Conservation (phyloP, 163 green algal species). For the Dunaliella salina region DNA sequence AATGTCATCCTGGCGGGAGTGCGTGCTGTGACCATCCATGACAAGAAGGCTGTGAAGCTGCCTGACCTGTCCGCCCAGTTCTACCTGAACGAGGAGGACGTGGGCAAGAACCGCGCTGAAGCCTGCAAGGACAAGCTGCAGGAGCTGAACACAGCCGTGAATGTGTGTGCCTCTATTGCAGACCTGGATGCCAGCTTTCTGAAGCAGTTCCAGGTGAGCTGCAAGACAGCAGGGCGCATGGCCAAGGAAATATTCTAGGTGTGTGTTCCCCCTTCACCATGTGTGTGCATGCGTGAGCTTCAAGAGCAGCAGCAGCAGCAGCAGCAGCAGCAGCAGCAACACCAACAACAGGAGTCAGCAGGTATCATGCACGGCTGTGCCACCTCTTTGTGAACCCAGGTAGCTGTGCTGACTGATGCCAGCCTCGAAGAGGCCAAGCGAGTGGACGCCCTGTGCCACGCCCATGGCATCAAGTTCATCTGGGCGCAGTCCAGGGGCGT, state of each 20-base stretch:
- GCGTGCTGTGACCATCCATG: slow-evolving; percentile 84
- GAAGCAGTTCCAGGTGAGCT: slow-evolving; percentile 68
- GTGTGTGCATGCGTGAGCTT: background rate
- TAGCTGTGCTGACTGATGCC: slow-evolving; percentile 75
- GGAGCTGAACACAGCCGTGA: slow-evolving; percentile 92
- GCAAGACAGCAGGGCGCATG: too few species aligned
- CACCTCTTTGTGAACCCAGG: slow-evolving; percentile 40
- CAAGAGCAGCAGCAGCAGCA: too few species aligned
- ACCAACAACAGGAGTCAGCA: too few species aligned
- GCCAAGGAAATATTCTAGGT: too few species aligned
- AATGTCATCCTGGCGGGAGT: slow-evolving; percentile 97
- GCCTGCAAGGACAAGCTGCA: slow-evolving; percentile 85
- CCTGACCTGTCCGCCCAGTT: slow-evolving; percentile 89
- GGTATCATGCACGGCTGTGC: background rate
- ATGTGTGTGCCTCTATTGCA: slow-evolving; percentile 50
- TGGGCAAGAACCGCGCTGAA: slow-evolving; percentile 84
- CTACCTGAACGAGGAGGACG: slow-evolving; percentile 85
- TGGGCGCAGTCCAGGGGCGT: slow-evolving; percentile 77
- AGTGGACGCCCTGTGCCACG: slow-evolving; percentile 80
- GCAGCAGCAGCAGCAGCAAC: too few species aligned
- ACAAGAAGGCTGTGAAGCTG: slow-evolving; percentile 54
- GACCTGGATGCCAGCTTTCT: slow-evolving; percentile 68
- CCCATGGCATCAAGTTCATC: slow-evolving; percentile 79
- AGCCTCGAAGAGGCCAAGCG: slow-evolving; percentile 57
- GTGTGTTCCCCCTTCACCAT: background rate